A percentile compares a stretch with the other conserved stretches of the same genome.
These are phyloP conservation scores for Rhizoclosmatium globosum DNA, from an alignment of 192 early-diverging fungal genomes.

Conservation along the genomic window DNA sequence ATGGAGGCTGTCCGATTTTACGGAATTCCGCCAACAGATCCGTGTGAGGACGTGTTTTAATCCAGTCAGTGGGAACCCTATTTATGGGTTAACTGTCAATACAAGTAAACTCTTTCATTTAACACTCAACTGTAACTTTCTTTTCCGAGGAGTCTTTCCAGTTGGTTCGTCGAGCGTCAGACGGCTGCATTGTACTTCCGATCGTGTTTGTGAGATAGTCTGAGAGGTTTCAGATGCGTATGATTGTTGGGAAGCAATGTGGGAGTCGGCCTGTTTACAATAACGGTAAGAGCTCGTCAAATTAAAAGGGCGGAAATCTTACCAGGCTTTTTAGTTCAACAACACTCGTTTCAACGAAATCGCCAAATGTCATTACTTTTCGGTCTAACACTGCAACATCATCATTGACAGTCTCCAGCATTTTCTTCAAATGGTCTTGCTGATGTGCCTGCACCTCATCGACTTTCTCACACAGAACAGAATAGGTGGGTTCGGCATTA, in stretches of 20 bases:
- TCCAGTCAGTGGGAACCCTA: conserved; percentile 30
- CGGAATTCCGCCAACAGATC: conserved; percentile 24
- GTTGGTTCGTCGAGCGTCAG: conserved; percentile 47
- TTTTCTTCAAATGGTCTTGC: background rate
- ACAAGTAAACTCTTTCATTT: background rate
- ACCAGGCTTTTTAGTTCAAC: background rate
- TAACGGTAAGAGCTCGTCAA: too few species aligned
- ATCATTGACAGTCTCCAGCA: background rate
- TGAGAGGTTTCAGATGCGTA: background rate
- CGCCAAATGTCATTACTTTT: background rate
- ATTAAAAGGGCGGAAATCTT: background rate
- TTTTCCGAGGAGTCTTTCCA: conserved; percentile 50
- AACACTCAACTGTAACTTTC: conserved; percentile 38
- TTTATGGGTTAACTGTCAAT: background rate
- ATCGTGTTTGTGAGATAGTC: conserved; percentile 28
- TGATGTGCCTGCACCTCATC: conserved; percentile 3
- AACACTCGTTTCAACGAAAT: background rate
- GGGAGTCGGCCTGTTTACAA: too few species aligned
- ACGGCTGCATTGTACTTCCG: conserved; percentile 43
- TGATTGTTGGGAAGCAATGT: too few species aligned
- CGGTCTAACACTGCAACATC: background rate
- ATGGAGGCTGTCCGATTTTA: background rate
- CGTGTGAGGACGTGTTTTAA: conserved; percentile 21
- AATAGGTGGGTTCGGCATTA: too few species aligned
- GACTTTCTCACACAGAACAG: too few species aligned